A percentile compares a stretch with the other conserved stretches of the same genome.
These are phyloP conservation scores for Tetracladium maxilliforme DNA, from an alignment of 2,329 filamentous ascomycete species.

Conservation along the genomic window DNA sequence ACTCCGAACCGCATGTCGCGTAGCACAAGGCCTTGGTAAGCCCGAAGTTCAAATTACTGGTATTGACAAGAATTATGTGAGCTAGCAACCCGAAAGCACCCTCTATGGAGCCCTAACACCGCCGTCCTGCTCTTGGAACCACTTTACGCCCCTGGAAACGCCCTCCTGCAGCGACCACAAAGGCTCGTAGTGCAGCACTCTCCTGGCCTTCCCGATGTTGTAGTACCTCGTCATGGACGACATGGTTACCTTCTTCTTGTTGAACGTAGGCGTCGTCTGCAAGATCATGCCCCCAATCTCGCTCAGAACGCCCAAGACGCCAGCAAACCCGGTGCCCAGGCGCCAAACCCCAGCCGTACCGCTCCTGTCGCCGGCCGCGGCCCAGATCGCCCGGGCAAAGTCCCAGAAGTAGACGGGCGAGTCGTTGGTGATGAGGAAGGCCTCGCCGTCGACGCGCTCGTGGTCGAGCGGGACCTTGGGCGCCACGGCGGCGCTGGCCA, in stretches of 20 bases:
- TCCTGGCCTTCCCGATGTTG: slow-evolving; percentile 62
- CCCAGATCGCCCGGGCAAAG: slow-evolving; percentile 68
- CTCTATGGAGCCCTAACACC: too few relatives aligned
- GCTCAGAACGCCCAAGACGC: slow-evolving; percentile 34
- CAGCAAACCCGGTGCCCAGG: slow-evolving; percentile 34
- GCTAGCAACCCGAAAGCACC: too few relatives aligned
- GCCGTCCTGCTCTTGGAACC: too few relatives aligned
- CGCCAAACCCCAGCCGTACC: slow-evolving; percentile 40
- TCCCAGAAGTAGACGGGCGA: slow-evolving; percentile 85
- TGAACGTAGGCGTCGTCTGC: slow-evolving; percentile 40
- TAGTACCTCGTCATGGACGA: slow-evolving; percentile 67
- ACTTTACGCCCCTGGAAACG: too few relatives aligned
- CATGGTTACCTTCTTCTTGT: slow-evolving; percentile 11
- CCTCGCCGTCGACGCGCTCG: slow-evolving; percentile 69
- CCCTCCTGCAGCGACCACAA: slow-evolving; percentile 54
- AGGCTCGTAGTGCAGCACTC: slow-evolving; percentile 53
- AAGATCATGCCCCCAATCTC: slow-evolving; percentile 35
- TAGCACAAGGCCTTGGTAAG: too few relatives aligned
- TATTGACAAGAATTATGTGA: too few relatives aligned
- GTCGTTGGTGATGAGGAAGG: slow-evolving; percentile 85
- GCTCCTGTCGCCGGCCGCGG: slow-evolving; percentile 34
- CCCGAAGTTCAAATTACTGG: too few relatives aligned
- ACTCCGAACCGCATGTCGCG: too few relatives aligned
- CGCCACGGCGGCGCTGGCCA: slow-evolving; percentile 45
- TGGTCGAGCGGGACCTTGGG: slow-evolving; percentile 54